Evolutionary conservation across 441 rosid species (phyloP).

Genomic region (Populus tomentosa): DNA sequence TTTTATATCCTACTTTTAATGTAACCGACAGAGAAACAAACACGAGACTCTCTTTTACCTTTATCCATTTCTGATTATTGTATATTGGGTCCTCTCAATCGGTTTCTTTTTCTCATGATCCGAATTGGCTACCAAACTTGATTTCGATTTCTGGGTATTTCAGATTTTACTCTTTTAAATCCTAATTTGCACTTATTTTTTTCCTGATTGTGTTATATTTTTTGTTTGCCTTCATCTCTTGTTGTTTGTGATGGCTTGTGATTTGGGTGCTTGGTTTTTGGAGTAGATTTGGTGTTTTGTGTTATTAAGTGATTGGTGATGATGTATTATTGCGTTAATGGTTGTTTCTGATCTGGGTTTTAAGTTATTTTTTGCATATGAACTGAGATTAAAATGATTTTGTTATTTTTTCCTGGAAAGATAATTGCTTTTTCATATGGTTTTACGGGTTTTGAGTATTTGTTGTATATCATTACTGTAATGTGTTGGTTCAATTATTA

Average conservation of each 20-base stretch:
- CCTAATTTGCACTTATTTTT: background rate
- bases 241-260: background rate
- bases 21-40: background rate
- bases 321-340: background rate
- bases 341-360: background rate
- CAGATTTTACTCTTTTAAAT: background rate
- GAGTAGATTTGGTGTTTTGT: background rate
- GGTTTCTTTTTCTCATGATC: background rate
- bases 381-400: background rate
- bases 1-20: background rate
- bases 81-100: background rate
- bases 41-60: background rate
- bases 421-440: background rate
- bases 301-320: background rate
- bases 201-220: background rate
- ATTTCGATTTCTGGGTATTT: background rate
- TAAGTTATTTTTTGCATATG: background rate
- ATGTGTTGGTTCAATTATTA: background rate
- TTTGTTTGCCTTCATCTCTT: background rate
- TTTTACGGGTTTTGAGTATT: background rate
- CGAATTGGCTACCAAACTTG: background rate
- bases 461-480: background rate
- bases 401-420: background rate
- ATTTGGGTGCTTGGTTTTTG: background rate
- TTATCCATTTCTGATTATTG: background rate